Base-by-base conservation (phyloP, 345 rosid genomes). In the Draba incana region DNA sequence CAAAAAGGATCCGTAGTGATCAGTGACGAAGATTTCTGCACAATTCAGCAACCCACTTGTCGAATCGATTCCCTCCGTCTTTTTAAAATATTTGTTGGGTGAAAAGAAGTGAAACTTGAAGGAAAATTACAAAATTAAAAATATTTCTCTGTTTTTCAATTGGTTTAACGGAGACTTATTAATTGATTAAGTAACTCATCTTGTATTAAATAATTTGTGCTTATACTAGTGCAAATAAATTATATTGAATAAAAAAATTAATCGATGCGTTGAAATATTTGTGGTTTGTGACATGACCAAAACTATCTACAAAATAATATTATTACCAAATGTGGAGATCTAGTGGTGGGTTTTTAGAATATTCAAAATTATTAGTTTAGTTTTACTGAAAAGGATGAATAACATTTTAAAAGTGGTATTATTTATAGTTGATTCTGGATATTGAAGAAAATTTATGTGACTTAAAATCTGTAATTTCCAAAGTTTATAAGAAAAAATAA, bases 21-120 rank as follows among this genome's bases (percentile, higher is more conserved):
- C 60, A 64, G 66, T 65, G 66, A 50, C 66, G 66, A 57, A 53
- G 66, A 57, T 48, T 28, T 71, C 43, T 45, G 16, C 58, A 66
- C 62, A 38, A 70, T 27, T 23, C 12, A 16, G 64, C 58, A 68
- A 4, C 76, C 70, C 70, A 64, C 76, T 72, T 38, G 76, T 28
- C 56, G 30, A 20, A 20, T 20, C 20, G 28, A 10, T 62, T 73
- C 77, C 56, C 62, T 59, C 62, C 62, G 56, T 33, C 77, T 43
- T 74, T 66, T 72, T 31, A 0, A 66, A 74, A 52, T 74, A 51
- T 66, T 49, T 8, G 39, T 39, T 30, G 2, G 8, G 5, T 20
- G 20, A 20, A 23, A n/a, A n/a, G n/a, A n/a, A 4, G 28, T 33
- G 37, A 33, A 57, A 65, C 52, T 0, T 12, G 43, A 47, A 7